These are phyloP conservation scores for Candida berthetii DNA, from an alignment of 805 yeast genomes.

Conservation along the genomic window DNA sequence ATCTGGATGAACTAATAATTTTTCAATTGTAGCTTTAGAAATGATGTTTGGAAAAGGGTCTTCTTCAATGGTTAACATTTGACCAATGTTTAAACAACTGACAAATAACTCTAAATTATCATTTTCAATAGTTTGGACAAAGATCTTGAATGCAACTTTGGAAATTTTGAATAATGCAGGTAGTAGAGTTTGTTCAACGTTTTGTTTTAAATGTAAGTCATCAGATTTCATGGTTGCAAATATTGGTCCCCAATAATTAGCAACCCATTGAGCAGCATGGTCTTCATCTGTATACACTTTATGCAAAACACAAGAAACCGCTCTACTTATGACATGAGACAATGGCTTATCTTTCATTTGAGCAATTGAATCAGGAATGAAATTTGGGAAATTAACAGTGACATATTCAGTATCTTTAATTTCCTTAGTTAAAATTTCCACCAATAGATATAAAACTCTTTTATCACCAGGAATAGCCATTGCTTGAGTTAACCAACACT, in stretches of 20 bases:
- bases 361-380: slow-evolving; percentile 40
- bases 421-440: slow-evolving; percentile 51
- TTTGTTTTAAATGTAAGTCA: slow-evolving; percentile 20
- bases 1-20: slow-evolving; percentile 39
- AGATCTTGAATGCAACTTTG: slow-evolving; percentile 31
- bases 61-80: slow-evolving; percentile 45
- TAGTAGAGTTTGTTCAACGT: slow-evolving; percentile 52
- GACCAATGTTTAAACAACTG: slow-evolving; percentile 58
- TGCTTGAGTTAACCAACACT: slow-evolving; percentile 39
- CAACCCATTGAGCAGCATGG: slow-evolving; percentile 15
- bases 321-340: slow-evolving; percentile 62
- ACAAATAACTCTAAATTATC: slow-evolving; percentile 34
- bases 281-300: slow-evolving; percentile 25
- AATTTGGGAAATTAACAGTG: slow-evolving; percentile 35
- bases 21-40: slow-evolving; percentile 23
- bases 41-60: slow-evolving; percentile 41
- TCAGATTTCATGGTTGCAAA: slow-evolving; percentile 6
- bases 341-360: slow-evolving; percentile 52
- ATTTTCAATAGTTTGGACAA: slow-evolving; percentile 26
- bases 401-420: slow-evolving; percentile 33
- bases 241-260: slow-evolving; percentile 15
- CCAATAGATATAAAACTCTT: slow-evolving; percentile 54
- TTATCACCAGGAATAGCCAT: slow-evolving; percentile 41
- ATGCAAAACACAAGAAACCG: slow-evolving; percentile 35
- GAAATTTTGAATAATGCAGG: slow-evolving; percentile 57